Conservation (phyloP, 1,284 basidiomycete species). For the Boletus smithii region DNA sequence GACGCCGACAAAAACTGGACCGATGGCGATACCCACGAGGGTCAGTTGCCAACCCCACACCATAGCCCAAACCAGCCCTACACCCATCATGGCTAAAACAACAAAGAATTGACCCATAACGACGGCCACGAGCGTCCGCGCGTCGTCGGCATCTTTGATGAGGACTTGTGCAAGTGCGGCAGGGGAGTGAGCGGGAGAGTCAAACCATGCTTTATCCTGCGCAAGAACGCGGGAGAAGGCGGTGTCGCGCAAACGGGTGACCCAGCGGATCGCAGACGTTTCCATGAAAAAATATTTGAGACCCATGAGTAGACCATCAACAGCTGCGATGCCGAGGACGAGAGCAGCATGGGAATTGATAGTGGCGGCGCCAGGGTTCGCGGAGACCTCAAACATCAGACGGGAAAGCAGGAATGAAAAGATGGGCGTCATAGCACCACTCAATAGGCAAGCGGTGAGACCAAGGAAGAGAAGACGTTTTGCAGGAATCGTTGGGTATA, state of each 20-base stretch:
- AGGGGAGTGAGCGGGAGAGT: conserved; percentile 62
- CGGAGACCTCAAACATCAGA: conserved; percentile 77
- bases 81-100: conserved; percentile 75
- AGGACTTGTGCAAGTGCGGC: conserved; percentile 73
- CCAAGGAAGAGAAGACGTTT: conserved; percentile 73
- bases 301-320: conserved; percentile 73
- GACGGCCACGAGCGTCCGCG: conserved; percentile 72
- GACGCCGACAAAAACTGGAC: conserved; percentile 75
- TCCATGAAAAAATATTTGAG: conserved; percentile 80
- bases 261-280: conserved; percentile 72
- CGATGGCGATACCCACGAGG: conserved; percentile 84
- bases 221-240: conserved; percentile 63
- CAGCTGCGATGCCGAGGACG: conserved; percentile 68
- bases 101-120: conserved; percentile 74
- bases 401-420: conserved; percentile 89
- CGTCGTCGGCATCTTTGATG: conserved; percentile 91
- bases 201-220: conserved; percentile 93
- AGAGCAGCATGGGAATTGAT: conserved; percentile 71
- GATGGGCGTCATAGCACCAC: conserved; percentile 83
- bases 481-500: conserved; percentile 73
- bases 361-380: conserved; percentile 59
- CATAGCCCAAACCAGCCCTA: conserved; percentile 88
- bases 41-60: conserved; percentile 90
- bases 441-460: conserved; percentile 59
- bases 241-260: conserved; percentile 59